Evolutionary conservation across 75 land plant species (phyloP).

Genomic region (Isoetes taiwanensis): DNA sequence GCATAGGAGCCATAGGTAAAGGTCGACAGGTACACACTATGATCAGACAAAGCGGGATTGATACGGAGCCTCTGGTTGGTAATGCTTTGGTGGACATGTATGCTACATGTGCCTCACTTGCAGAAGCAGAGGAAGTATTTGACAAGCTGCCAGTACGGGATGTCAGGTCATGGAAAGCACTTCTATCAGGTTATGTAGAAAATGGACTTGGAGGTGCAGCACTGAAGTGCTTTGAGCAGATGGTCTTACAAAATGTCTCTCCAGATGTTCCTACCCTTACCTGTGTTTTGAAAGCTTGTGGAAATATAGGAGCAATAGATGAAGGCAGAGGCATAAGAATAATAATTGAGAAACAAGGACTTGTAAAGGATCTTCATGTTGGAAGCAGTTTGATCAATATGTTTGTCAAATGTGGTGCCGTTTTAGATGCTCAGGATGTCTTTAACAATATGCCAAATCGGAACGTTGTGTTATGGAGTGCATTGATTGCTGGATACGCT

Average conservation of each 20-base stretch:
- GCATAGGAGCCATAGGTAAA: too few relatives aligned
- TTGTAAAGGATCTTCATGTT: background rate
- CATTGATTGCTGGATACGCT: slow-evolving; percentile 2
- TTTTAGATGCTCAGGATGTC: background rate
- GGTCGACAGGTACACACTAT: too few relatives aligned
- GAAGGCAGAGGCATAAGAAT: background rate
- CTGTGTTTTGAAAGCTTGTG: too few relatives aligned
- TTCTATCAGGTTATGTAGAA: slow-evolving; percentile 18
- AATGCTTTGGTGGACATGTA: too few relatives aligned
- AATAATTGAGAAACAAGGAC: background rate
- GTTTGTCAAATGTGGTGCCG: slow-evolving; percentile 10
- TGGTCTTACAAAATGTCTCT: too few relatives aligned
- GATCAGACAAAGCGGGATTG: too few relatives aligned
- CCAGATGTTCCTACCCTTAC: too few relatives aligned
- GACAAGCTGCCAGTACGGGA: slow-evolving; percentile 22
- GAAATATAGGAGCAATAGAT: slow-evolving; percentile 1
- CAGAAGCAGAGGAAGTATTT: slow-evolving; percentile 18
- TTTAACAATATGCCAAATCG: background rate
- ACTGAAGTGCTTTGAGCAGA: too few relatives aligned
- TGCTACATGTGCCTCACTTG: too few relatives aligned
- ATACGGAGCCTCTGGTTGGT: too few relatives aligned
- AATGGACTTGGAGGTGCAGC: too few relatives aligned
- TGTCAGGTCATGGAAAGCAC: slow-evolving; percentile 30
- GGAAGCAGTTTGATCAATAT: background rate
- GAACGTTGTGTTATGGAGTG: background rate